Evolutionary conservation across 2,329 filamentous ascomycete species (phyloP), one percentile per base, ranked within the genome.

Genomic region (Hymenoscyphus albidus): DNA sequence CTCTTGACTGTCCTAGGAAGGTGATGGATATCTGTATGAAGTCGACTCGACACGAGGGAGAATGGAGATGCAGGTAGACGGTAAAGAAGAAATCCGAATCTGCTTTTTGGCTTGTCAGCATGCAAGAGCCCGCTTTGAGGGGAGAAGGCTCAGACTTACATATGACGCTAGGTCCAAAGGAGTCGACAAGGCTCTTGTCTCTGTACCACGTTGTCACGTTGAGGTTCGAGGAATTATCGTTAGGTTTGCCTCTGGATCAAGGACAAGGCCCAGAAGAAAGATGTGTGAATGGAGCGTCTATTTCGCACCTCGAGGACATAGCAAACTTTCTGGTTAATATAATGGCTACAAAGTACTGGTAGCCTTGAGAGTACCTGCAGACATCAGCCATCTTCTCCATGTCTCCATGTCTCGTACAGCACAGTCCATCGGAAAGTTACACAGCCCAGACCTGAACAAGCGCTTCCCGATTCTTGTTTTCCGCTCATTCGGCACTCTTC

Each of bases 51-150:
- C 18, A n/a, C 9, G 54, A 13, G 14, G 32, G 32, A 13, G 7
- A 57, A 38, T 35, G 16, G 5, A 18, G 55, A 57, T n/a, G 55
- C 55, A 27, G 12, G 48, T 13, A 54, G 48, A 27, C 48, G 48
- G 48, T 9, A 54, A 7, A 14, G 48, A 54, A 54, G 10, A 38
- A 13, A 38, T n/a, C 31, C 55, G n/a, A 18, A 57, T 57, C 35
- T 32, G 54, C 18, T 22, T 9, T 27, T 35, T 57, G 27, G 55
- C 55, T 57, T 57, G 55, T 57, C 55, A 57, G 22, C 55, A 27
- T 57, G 55, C 55, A 38, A 57, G 55, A 32, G 27, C n/a, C 55
- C 55, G 55, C 55, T 57, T 57, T 18, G 55, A 57, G 55, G 3
- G 27, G 55, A 27, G 16, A 38, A 18, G 48, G 3, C 48, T 57